Evolutionary conservation across 2,329 filamentous ascomycete genomes (phyloP).

Genomic region (Venturiaceae sp.): DNA sequence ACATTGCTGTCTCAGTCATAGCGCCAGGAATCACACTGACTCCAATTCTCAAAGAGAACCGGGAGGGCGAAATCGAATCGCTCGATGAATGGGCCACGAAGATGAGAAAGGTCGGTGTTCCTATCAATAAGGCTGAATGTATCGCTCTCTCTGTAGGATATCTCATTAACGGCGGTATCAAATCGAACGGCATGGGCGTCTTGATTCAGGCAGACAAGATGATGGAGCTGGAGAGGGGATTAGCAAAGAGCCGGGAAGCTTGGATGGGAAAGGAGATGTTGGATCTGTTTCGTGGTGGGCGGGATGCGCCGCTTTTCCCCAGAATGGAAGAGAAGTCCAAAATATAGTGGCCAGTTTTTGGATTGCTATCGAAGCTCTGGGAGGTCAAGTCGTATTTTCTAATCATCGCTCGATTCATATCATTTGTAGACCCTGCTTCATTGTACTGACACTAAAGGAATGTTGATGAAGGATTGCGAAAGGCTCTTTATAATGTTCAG

Average conservation of each 20-base stretch:
- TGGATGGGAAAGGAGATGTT: constrained; percentile 45
- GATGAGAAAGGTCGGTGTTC: constrained; percentile 34
- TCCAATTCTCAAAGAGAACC: constrained; percentile 29
- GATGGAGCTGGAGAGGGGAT: constrained; percentile 34
- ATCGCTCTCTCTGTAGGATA: constrained; percentile 35
- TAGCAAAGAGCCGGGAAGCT: constrained; percentile 32
- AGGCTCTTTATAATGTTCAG: too few species aligned
- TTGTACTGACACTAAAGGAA: too few species aligned
- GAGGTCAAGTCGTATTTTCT: too few species aligned
- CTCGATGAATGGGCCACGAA: constrained; percentile 31
- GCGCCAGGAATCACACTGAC: constrained; percentile 41
- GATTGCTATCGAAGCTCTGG: too few species aligned
- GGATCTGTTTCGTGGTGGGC: constrained; percentile 35
- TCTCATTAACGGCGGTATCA: constrained; percentile 32
- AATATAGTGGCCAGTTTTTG: too few species aligned
- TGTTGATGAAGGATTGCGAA: too few species aligned
- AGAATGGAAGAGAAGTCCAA: constrained; percentile 14
- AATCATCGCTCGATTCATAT: too few species aligned
- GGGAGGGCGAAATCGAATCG: constrained; percentile 16
- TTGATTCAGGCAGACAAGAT: constrained; percentile 34
- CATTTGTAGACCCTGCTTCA: too few species aligned
- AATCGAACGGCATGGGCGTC: constrained; percentile 35
- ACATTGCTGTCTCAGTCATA: constrained; percentile 36
- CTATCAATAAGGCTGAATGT: constrained; percentile 36
- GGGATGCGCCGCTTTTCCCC: constrained; percentile 22